phyloP scores from a whole-genome alignment of 2,329 filamentous ascomycete genomes.

The Aspergillus pseudoterreus region DNA sequence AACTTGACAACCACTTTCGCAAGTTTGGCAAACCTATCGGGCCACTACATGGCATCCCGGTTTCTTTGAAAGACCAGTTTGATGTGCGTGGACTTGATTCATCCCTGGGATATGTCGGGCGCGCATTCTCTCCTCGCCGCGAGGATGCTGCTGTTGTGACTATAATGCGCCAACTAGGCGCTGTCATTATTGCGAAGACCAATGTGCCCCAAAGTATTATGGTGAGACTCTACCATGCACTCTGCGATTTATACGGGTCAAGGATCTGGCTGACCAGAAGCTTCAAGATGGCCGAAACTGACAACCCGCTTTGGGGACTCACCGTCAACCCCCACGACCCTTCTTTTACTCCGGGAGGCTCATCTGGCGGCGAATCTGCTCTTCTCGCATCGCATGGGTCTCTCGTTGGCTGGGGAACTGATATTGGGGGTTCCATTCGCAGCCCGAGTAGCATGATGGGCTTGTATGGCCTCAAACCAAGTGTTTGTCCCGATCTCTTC shows the following conservation, averaged over 20 bases:
- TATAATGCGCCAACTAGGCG: conserved; percentile 2
- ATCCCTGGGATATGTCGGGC: not conserved
- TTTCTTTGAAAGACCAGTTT: conserved; percentile 5
- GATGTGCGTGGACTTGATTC: conserved; percentile 1
- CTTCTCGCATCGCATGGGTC: conserved; percentile 1
- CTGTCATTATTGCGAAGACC: conserved; percentile 4
- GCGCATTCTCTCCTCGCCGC: not conserved
- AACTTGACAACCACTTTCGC: not conserved
- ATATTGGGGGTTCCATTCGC: conserved; percentile 3
- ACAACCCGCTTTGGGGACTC: conserved; percentile 4
- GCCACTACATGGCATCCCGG: conserved; percentile 1
- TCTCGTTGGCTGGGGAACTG: conserved; percentile 4
- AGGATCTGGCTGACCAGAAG: not conserved
- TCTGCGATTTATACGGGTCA: not conserved
- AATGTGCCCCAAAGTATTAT: conserved; percentile 6
- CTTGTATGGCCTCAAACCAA: not conserved
- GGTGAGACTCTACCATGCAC: not conserved
- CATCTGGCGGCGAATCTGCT: conserved; percentile 2
- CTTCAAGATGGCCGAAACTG: conserved; percentile 1
- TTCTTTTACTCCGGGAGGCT: conserved; percentile 3
- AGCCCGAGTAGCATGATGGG: conserved; percentile 1
- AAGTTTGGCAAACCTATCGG: not conserved
- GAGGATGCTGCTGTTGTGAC: conserved; percentile 1
- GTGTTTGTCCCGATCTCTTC: not conserved
- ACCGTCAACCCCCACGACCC: not conserved